phyloP scores from a whole-genome alignment of 805 yeast species.

The Candida golubevii region DNA sequence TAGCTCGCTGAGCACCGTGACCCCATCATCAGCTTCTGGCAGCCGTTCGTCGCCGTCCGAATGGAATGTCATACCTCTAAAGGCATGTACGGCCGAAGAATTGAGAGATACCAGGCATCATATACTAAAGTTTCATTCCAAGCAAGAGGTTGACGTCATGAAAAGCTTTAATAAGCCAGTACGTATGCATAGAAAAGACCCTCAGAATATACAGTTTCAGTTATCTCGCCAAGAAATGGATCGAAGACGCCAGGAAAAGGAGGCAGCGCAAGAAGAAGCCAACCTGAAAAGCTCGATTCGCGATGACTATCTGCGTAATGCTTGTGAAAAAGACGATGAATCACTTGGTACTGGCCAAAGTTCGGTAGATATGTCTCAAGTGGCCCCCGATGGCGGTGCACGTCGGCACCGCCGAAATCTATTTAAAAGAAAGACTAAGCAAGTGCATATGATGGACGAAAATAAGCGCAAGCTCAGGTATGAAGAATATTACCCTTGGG shows the following conservation, averaged over 20 bases:
- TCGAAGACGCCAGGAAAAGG: constrained; percentile 39
- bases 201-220: constrained; percentile 84
- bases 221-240: constrained; percentile 74
- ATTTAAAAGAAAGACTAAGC: constrained; percentile 77
- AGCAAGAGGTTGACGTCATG: constrained; percentile 65
- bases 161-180: constrained; percentile 76
- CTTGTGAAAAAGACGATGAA: constrained; percentile 14
- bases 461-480: constrained; percentile 78
- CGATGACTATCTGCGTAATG: constrained; percentile 11
- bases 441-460: constrained; percentile 76
- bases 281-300: constrained; percentile 13
- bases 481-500: constrained; percentile 98
- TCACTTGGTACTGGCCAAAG: constrained; percentile 10
- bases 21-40: constrained; percentile 4
- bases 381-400: constrained; percentile 92
- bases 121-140: constrained; percentile 73
- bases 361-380: constrained; percentile 54
- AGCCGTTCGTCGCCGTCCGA: constrained; percentile 19
- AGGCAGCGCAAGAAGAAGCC: constrained; percentile 18
- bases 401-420: constrained; percentile 52
- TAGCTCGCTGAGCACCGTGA: constrained; percentile 1
- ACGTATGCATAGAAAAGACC: constrained; percentile 88
- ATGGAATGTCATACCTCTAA: constrained; percentile 56
- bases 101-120: constrained; percentile 72
- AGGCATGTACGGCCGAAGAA: constrained; percentile 70